Evolutionary conservation across 2,329 filamentous ascomycete genomes (phyloP).

Genomic region (Shiraia sp.): DNA sequence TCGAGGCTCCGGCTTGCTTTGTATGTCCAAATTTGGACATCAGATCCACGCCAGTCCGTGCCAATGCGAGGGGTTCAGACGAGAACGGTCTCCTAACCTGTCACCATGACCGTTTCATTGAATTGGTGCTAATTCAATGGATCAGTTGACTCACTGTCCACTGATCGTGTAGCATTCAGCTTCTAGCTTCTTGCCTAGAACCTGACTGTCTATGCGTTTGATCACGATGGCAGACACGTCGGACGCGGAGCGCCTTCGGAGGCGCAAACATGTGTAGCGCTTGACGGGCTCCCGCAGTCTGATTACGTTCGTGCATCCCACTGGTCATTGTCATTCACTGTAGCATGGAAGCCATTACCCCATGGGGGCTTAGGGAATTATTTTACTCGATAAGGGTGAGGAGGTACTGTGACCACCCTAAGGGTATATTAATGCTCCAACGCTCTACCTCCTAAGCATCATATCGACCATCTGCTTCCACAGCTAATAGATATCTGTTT

Average conservation of each 20-base stretch:
- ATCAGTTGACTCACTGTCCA: conserved; percentile 12
- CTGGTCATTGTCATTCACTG: conserved; percentile 21
- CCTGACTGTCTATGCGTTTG: conserved; percentile 12
- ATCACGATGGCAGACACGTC: conserved; percentile 28
- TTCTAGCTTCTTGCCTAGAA: conserved; percentile 11
- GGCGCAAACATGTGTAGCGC: conserved; percentile 19
- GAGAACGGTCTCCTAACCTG: conserved; percentile 24
- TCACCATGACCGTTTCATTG: conserved; percentile 26
- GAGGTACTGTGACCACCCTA: conserved; percentile 9
- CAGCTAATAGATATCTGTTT: not conserved
- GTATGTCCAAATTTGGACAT: conserved; percentile 34
- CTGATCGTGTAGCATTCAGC: conserved; percentile 4
- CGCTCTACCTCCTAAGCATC: conserved; percentile 5
- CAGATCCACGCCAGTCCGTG: conserved; percentile 33
- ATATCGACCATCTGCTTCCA: not conserved
- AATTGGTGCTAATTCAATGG: conserved; percentile 14
- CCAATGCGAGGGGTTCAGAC: conserved; percentile 29
- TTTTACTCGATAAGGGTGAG: conserved; percentile 33
- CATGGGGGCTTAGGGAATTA: conserved; percentile 26
- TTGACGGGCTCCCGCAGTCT: conserved; percentile 18
- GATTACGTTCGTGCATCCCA: conserved; percentile 32
- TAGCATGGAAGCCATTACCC: conserved; percentile 34
- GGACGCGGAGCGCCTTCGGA: conserved; percentile 11
- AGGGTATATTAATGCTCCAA: conserved; percentile 27
- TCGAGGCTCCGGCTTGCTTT: conserved; percentile 22